Evolutionary conservation across 768 basidiomycete genomes (phyloP), one percentile per base, ranked within the genome.

Genomic region (Phlebiopsis flavidoalba): DNA sequence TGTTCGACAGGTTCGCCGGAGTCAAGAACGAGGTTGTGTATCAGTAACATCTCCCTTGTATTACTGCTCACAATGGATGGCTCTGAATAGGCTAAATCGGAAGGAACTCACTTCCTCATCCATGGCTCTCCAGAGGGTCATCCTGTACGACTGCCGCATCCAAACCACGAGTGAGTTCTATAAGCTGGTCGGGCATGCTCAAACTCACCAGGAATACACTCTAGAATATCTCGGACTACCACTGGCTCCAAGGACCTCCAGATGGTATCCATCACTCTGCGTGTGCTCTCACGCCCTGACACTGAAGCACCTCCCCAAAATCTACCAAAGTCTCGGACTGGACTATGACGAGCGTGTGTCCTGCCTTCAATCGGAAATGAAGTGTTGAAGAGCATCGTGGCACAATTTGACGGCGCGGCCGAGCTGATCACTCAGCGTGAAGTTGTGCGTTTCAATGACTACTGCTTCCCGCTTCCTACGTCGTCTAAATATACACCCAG

Each of bases 191-290:
- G 6, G n/a, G 26, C 22, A 21, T 21, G 24, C 37, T 43, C 26
- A 4, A n/a, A 49, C 14, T 22, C 10, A 52, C 11, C 61, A 64
- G n/a, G 2, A 49, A 26, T 7, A 3, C 14, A 55, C 17, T 62
- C 4, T 64, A 96, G 93, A 97, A 97, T 70, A 98, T 98, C 59
- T 95, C 92, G n/a, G n/a, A 98, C 97, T 1, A 97, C 92, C 1
- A 98, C 97, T 22, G 97, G 97, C 36, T 98, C 95, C 10, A 98
- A 98, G 72, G 95, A 99, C 73, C 77, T 99, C 76, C 96, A 98
- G 75, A 98, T 98, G 94, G 93, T 99, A 59, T 91, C 95, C 36
- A 88, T 99, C 57, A 98, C 96, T 0, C 83, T 98, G 54, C 91
- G 97, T 60, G 96, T 99, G 37, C 84, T 99, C 66, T 97, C 94